Conservation (phyloP, 192 early-diverging fungal species). For the Gryganskiella cystojenkinii region DNA sequence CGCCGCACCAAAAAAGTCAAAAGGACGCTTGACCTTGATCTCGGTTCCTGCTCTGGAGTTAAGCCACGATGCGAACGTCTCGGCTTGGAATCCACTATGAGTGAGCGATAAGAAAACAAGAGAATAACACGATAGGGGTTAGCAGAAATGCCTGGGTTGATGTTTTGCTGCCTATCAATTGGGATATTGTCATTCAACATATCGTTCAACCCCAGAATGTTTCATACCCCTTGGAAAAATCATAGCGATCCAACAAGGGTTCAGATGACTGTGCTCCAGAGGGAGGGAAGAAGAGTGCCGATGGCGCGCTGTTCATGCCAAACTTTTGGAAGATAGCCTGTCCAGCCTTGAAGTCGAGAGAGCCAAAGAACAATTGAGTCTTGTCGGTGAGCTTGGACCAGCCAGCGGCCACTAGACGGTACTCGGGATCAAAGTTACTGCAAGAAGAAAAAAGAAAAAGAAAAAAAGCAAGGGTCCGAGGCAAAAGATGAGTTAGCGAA, state of each 20-base stretch:
- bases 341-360: constrained; percentile 73
- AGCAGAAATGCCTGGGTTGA: too few species aligned
- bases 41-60: constrained; percentile 46
- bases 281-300: constrained; percentile 75
- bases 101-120: neutral
- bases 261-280: constrained; percentile 6
- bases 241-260: constrained; percentile 62
- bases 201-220: neutral
- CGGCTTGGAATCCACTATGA: constrained; percentile 70
- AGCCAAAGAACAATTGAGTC: constrained; percentile 68
- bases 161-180: neutral
- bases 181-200: neutral
- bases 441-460: neutral
- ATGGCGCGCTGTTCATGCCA: constrained; percentile 65
- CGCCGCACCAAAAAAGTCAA: constrained; percentile 64
- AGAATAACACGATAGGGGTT: neutral
- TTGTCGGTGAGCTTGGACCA: constrained; percentile 54
- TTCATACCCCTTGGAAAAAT: constrained; percentile 67
- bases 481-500: neutral
- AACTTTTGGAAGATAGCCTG: constrained; percentile 74
- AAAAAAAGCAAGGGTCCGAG: neutral
- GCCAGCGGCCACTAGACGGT: constrained; percentile 65
- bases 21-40: constrained; percentile 65
- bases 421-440: constrained; percentile 79
- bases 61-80: constrained; percentile 70